Base-by-base conservation (phyloP, 2,329 filamentous ascomycete genomes). In the Phyllosticta citriasiana region DNA sequence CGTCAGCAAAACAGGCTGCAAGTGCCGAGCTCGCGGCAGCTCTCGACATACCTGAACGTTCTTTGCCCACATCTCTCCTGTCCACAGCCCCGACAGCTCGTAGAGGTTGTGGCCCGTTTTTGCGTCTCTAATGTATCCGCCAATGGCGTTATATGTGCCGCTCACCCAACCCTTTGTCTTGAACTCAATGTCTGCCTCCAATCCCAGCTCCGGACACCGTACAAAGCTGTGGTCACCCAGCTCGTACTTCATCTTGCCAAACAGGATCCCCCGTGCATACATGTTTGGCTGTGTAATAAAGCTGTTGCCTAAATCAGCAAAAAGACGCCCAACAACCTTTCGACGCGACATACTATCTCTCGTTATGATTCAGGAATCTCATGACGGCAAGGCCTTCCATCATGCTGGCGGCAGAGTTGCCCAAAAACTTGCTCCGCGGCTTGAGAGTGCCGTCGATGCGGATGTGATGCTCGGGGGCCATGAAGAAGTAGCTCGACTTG, bases 241-340 rank as follows among this genome's bases (percentile, higher is more conserved):
- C 78, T 99, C 94, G 75, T 97, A 99, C 75, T 97, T 97, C 94
- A 99, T 97, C 75, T 97, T 97, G 55, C 94, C 94, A 70, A 99
- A 97, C 8, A 99, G 80, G 63, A 99, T 97, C 40, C 94, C 93
- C 64, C 94, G 85, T 24, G 93, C 94, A 74, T 99, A 99, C 91
- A 99, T 99, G 78, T 99, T 99, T 19, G 94, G 94, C 71, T 99
- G 94, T 4, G 94, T 97, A 58, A 97, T 77, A 70, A 95, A 89
- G 75, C 90, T 95, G 63, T 30, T 54, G 30, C n/a, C n/a, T 22
- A 30, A 26, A 16, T 53, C 16, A 27, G 64, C 68, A 58, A 67
- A 65, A 57, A 52, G 35, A 56, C 26, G 8, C 24, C 50, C 22
- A 22, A 22, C 6, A 6, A 50, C 4, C 5, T 14, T 26, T 2